A percentile compares a stretch with the other conserved stretches of the same genome.
Evolutionary conservation across 1,139 yeast species (phyloP).

Genomic region (Eremothecium sinecaudum): DNA sequence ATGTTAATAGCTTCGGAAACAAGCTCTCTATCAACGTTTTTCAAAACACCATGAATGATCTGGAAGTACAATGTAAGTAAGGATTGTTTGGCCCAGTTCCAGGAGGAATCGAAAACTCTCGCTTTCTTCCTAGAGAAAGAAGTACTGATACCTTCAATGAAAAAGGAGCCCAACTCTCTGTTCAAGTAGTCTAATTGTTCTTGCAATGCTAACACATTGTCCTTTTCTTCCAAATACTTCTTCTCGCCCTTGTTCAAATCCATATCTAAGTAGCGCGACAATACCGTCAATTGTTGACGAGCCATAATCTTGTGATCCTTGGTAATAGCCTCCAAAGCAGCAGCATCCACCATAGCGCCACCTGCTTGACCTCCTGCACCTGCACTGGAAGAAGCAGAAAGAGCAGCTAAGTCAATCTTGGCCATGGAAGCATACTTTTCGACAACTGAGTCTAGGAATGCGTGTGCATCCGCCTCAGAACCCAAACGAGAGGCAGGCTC

Average conservation of each 20-base stretch:
- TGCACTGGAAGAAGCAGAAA: conserved; percentile 44
- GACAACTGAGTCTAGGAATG: conserved; percentile 71
- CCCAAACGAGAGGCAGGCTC: conserved; percentile 85
- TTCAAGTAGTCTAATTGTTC: conserved; percentile 87
- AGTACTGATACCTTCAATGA: conserved; percentile 85
- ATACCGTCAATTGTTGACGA: conserved; percentile 87
- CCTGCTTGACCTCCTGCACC: conserved; percentile 57
- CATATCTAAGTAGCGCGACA: conserved; percentile 88
- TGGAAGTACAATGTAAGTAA: conserved; percentile 89
- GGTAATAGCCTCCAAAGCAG: conserved; percentile 89
- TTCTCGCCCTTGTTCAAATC: conserved; percentile 89
- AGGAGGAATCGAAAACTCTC: conserved; percentile 90
- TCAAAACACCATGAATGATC: conserved; percentile 84
- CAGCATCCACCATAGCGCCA: conserved; percentile 88
- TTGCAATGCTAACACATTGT: conserved; percentile 75
- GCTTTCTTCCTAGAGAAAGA: conserved; percentile 88
- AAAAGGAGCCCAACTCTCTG: conserved; percentile 90
- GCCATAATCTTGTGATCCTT: conserved; percentile 86
- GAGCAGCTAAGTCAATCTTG: conserved; percentile 68
- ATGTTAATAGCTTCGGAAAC: conserved; percentile 93
- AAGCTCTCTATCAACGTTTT: conserved; percentile 86
- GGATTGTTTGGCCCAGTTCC: conserved; percentile 99
- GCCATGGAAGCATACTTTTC: conserved; percentile 76
- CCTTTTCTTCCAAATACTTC: conserved; percentile 76
- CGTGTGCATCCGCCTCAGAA: conserved; percentile 81